phyloP scores from a whole-genome alignment of 768 basidiomycete species.

The Naganishia randhawae region DNA sequence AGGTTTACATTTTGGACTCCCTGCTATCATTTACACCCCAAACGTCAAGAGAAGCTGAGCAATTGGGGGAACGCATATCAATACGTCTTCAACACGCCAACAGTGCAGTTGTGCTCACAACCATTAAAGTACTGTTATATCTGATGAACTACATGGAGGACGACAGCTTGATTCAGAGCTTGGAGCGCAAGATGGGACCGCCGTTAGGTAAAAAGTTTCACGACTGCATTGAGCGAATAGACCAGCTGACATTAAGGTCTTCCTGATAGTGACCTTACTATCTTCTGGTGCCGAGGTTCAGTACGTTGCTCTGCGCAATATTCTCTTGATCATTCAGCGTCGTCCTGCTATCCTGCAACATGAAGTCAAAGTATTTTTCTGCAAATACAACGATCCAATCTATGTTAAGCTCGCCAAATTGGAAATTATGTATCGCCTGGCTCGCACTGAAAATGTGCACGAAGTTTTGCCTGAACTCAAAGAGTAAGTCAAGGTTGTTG shows the following conservation, averaged over 20 bases:
- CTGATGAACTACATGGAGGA: conserved; percentile 99
- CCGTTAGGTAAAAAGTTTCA: conserved; percentile 66
- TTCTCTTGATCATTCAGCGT: conserved; percentile 92
- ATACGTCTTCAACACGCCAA: conserved; percentile 96
- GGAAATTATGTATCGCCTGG: conserved; percentile 97
- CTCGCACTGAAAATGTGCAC: conserved; percentile 85
- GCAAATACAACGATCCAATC: conserved; percentile 99
- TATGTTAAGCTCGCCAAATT: conserved; percentile 97
- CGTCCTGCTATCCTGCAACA: conserved; percentile 87
- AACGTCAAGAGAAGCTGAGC: conserved; percentile 77
- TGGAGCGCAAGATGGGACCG: conserved; percentile 97
- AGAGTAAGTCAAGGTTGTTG: conserved; percentile 61
- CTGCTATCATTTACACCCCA: conserved; percentile 91
- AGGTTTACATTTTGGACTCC: conserved; percentile 95
- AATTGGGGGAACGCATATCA: conserved; percentile 91
- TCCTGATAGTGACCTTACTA: conserved; percentile 71
- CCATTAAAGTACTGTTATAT: conserved; percentile 90
- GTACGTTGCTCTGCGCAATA: conserved; percentile 94
- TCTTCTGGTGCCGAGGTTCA: conserved; percentile 98
- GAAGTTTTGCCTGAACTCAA: conserved; percentile 92
- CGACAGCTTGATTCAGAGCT: conserved; percentile 73
- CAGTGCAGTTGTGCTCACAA: conserved; percentile 97
- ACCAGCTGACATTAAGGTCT: neutral
- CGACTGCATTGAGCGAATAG: neutral
- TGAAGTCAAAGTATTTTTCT: conserved; percentile 98